Evolutionary conservation across 2,329 filamentous ascomycete genomes (phyloP).

Genomic region (Xenosphaeropsis pyriputrescens): DNA sequence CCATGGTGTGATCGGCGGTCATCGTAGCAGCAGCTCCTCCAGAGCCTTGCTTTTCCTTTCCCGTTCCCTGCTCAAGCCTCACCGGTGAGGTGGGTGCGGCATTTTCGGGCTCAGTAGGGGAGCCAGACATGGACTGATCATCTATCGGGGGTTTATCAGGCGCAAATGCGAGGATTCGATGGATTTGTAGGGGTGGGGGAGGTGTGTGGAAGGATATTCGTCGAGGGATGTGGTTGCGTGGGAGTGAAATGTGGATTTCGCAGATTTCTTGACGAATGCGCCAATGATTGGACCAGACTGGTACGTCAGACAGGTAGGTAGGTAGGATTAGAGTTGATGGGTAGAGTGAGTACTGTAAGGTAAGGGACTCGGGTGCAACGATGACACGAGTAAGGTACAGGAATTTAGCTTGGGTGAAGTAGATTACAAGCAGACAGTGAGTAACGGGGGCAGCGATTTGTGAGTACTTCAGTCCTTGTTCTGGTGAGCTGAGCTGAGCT

Average conservation of each 20-base stretch:
- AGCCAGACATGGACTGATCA: constrained; percentile 20
- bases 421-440: too few relatives aligned
- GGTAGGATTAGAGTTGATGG: background rate
- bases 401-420: too few relatives aligned
- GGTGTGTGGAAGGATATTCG: background rate
- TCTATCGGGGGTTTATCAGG: constrained; percentile 15
- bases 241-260: background rate
- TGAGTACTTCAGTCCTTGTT: too few relatives aligned
- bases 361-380: too few relatives aligned
- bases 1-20: background rate
- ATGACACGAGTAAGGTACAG: too few relatives aligned
- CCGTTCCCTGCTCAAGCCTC: constrained; percentile 9
- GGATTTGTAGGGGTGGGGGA: background rate
- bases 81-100: constrained; percentile 16
- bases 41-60: constrained; percentile 1
- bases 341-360: too few relatives aligned
- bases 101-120: constrained; percentile 17
- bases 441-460: too few relatives aligned
- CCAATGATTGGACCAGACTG: background rate
- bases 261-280: background rate
- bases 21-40: background rate
- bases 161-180: constrained; percentile 14
- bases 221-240: constrained; percentile 7
- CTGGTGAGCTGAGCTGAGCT: too few relatives aligned
- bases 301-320: background rate